Base-by-base conservation (phyloP, 2,329 filamentous ascomycete species). In the Colletotrichum orchidophilum region DNA sequence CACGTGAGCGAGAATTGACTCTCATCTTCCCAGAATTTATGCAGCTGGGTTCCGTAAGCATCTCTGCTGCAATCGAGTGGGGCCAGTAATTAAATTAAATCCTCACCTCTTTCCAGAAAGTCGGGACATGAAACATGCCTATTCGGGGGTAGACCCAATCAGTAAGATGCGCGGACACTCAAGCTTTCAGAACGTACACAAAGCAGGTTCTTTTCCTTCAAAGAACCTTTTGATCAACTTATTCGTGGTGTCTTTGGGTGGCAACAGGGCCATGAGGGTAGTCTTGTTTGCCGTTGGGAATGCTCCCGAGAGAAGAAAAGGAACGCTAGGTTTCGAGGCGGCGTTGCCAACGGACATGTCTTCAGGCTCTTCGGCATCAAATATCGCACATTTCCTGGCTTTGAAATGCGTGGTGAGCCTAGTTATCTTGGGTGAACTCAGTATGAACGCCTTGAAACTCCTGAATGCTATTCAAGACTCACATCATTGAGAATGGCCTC, bases 401-500 rank as follows among this genome's bases (percentile, higher is more conserved):
- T 72, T 72, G 2, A 77, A 60, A 46, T 77, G 66, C 42, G 74
- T 64, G 8, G 76, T 74, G 24, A 77, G 71, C 24, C 59, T 73
- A 18, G 74, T 69, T 21, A 76, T 66, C 76, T 77, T 29, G n/a
- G 7, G 15, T 29, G 26, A 33, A n/a, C 27, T 75, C 42, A 61
- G 62, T 42, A 57, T 11, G 21, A 42, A 33, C 46, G 8, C 13
- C 18, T n/a, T 26, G 26, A 67, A 11, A 60, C 63, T 49, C 4
- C 29, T 5, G 21, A 26, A 42, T 6, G 26, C 76, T 65, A 35
- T 21, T 46, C 39, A 1, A 46, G 21, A 46, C 39, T 46, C 39
- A 80, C 77, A 58, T 79, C 76, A n/a, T 79, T 75, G 3, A 79
- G 74, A 46, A 80, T 75, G 11, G 77, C 74, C 46, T 79, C 77